Base-by-base conservation (phyloP, 78 protist species). In the Guillardia theta region DNA sequence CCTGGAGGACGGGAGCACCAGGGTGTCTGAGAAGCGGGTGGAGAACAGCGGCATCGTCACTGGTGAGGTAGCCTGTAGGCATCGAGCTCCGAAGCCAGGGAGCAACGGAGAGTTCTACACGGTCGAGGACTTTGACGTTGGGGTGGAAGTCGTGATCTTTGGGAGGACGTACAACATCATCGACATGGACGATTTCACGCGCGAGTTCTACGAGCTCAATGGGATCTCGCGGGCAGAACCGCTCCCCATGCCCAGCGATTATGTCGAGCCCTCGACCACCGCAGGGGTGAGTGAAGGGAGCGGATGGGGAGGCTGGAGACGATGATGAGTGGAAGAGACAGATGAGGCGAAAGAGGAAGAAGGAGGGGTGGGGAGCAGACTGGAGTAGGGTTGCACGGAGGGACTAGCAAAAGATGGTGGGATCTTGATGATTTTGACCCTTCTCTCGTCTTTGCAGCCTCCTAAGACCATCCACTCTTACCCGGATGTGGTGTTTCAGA, bases 31-130 rank as follows among this genome's bases (percentile, higher is more conserved):
- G 87, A 70, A 70, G 87, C 4, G 87, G 8, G 41, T 70, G 44
- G 87, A 70, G 87, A 70, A 70, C 87, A 70, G 87, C 87, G 87
- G 87, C 33, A 70, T 70, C 41, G 87, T 70, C 45, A 70, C 87
- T 12, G 87, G 87, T 2, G 87, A 70, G 87, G 12, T 70, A 1
- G 87, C 41, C 9, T 43, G 87, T 24, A 27, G 87, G 1, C 87
- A 70, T 43, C 87, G 87, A 37, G 41, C 37, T 22, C 87, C 87
- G 47, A 70, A 70, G 87, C 70, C 70, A 0, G 87, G 45, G 3
- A 43, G 87, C 9, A 15, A 27, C 15, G 22, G 22, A 3, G 87
- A 70, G 39, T 22, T 70, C 22, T 70, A 70, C 87, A 70, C 87
- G 9, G 87, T 36, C 87, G 45, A 70, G 44, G 87, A 70, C 5